Percentiles rank a stretch among this genome's conserved stretches.
These are phyloP conservation scores for Clonostachys solani DNA, from an alignment of 2,329 filamentous ascomycete genomes.

Conservation along the genomic window DNA sequence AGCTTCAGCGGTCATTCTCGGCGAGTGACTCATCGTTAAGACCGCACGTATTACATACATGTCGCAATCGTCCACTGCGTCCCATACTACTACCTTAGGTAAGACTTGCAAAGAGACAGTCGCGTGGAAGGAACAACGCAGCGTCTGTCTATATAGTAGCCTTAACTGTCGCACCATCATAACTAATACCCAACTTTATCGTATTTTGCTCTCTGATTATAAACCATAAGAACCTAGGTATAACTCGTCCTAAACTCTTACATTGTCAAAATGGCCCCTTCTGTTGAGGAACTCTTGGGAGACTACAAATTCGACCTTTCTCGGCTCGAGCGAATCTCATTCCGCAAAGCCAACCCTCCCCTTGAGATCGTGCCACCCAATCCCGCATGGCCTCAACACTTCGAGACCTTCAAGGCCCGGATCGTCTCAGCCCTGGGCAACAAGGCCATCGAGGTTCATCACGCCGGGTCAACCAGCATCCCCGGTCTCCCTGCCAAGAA, in stretches of 20 bases:
- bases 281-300: slow-evolving; percentile 17
- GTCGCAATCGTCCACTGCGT: no score
- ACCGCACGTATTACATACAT: no score
- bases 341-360: slow-evolving; percentile 11
- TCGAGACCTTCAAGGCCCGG: slow-evolving; percentile 18
- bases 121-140: no score
- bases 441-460: slow-evolving; percentile 28
- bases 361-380: slow-evolving; percentile 28
- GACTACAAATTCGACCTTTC: slow-evolving; percentile 12
- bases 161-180: no score
- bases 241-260: not conserved
- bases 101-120: no score
- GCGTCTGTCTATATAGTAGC: no score
- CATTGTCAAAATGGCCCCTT: slow-evolving; percentile 8
- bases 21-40: no score
- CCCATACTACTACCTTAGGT: no score
- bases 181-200: no score
- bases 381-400: slow-evolving; percentile 27
- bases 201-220: no score
- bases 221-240: no score
- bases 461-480: slow-evolving; percentile 47
- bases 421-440: slow-evolving; percentile 29
- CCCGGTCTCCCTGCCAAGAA: slow-evolving; percentile 43
- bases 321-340: slow-evolving; percentile 14
- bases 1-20: no score